A percentile compares a stretch with the other conserved stretches of the same genome.
These are phyloP conservation scores for Rhamnella rubrinervis DNA, from an alignment of 331 rosid genomes.

Conservation along the genomic window DNA sequence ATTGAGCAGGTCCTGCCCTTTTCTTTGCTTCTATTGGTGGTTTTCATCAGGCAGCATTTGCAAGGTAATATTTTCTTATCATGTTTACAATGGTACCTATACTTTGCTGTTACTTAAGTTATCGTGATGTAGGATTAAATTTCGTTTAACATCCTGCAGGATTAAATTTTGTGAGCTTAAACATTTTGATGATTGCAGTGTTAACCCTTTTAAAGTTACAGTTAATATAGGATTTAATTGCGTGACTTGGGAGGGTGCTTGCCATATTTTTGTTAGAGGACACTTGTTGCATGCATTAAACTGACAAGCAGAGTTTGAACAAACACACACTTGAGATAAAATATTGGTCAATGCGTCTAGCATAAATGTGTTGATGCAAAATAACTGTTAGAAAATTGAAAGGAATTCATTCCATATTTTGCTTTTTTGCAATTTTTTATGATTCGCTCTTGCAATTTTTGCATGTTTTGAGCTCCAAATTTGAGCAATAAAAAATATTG, in stretches of 20 bases:
- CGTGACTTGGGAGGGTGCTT: not conserved
- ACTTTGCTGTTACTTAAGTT: not conserved
- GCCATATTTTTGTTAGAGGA: not conserved
- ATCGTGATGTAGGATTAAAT: not conserved
- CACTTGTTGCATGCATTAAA: too few relatives aligned
- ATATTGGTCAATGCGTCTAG: too few relatives aligned
- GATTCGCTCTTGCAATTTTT: not conserved
- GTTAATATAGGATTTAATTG: not conserved
- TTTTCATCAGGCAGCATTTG: slow-evolving; percentile 94
- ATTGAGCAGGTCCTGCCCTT: slow-evolving; percentile 91
- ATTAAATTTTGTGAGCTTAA: not conserved
- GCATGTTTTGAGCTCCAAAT: too few relatives aligned
- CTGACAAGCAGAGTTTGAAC: too few relatives aligned
- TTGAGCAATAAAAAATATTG: too few relatives aligned
- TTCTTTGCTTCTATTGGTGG: slow-evolving; percentile 89
- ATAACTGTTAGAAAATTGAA: too few relatives aligned
- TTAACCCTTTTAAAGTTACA: not conserved
- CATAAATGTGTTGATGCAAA: too few relatives aligned
- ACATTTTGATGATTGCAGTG: not conserved
- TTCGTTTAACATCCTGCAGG: not conserved
- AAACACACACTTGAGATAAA: too few relatives aligned
- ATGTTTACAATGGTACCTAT: not conserved
- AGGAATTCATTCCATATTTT: too few relatives aligned
- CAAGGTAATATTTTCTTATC: slow-evolving; percentile 59
- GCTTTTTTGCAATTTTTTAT: too few relatives aligned